Evolutionary conservation across 257 asterid species (phyloP).

Genomic region (Salvia rosmarinus): DNA sequence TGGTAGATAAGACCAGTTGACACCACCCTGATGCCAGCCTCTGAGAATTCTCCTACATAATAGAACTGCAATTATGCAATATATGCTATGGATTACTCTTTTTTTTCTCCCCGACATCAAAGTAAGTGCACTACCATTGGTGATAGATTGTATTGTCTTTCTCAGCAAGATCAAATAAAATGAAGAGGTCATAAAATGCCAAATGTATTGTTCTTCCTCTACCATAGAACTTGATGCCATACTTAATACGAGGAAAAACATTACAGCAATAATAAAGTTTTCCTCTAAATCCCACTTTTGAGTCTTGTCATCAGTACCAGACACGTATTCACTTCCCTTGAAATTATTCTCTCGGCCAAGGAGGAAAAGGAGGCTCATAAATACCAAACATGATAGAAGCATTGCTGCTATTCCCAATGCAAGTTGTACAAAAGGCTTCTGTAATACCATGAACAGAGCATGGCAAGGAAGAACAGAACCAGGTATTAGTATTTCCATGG

Average conservation of each 20-base stretch:
- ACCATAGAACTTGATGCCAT: conserved; percentile 98
- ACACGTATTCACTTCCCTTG: conserved; percentile 34
- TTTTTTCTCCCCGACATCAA: conserved; percentile 25
- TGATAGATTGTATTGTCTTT: conserved; percentile 51
- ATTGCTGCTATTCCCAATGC: conserved; percentile 69
- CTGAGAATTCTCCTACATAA: conserved; percentile 77
- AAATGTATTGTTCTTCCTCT: conserved; percentile 91
- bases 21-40: conserved; percentile 99
- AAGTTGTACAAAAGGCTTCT: conserved; percentile 73
- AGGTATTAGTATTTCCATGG: conserved; percentile 5
- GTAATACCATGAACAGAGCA: conserved; percentile 37
- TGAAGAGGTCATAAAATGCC: conserved; percentile 80
- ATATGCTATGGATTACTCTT: conserved; percentile 36
- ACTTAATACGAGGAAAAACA: conserved; percentile 55
- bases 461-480: not conserved
- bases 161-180: conserved; percentile 67
- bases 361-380: conserved; percentile 55
- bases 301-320: conserved; percentile 31
- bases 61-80: conserved; percentile 48
- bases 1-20: conserved; percentile 86
- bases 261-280: conserved; percentile 45
- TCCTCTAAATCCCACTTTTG: conserved; percentile 66
- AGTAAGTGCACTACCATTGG: conserved; percentile 30
- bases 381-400: conserved; percentile 61
- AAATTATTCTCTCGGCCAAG: conserved; percentile 43